Percentiles rank a stretch among this genome's conserved stretches.
phyloP scores from a whole-genome alignment of 2,329 filamentous ascomycete species.

The Tolypocladium inflatum region DNA sequence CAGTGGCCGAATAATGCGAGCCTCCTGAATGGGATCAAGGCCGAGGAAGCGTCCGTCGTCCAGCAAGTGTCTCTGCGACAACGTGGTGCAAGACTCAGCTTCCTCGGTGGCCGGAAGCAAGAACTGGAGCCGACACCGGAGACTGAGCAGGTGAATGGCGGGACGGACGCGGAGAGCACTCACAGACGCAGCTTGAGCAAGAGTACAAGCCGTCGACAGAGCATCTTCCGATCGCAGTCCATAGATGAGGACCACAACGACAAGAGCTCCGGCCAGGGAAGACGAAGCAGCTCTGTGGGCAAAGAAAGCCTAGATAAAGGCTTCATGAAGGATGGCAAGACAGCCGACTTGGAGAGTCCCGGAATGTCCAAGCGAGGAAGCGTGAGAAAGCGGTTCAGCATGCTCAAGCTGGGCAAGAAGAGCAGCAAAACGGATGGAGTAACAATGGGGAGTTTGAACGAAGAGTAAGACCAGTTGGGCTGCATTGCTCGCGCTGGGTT shows the following conservation, averaged over 20 bases:
- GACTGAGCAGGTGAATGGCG: conserved; percentile 18
- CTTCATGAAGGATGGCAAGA: conserved; percentile 11
- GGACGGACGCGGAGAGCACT: conserved; percentile 21
- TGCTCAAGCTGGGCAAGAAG: conserved; percentile 68
- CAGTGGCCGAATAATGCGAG: conserved; percentile 22
- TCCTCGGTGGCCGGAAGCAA: conserved; percentile 45
- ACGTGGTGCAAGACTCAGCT: conserved; percentile 46
- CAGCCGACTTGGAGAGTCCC: conserved; percentile 19
- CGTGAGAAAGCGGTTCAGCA: conserved; percentile 69
- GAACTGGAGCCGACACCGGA: conserved; percentile 19
- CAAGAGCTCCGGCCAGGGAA: conserved; percentile 2
- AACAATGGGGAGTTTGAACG: conserved; percentile 46
- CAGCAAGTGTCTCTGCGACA: conserved; percentile 42
- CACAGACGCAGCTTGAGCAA: conserved; percentile 22
- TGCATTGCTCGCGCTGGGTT: not conserved
- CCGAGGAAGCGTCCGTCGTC: conserved; percentile 40
- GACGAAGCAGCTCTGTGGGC: conserved; percentile 12
- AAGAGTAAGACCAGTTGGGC: conserved; percentile 31
- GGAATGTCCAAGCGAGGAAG: conserved; percentile 43
- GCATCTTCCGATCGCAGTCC: conserved; percentile 34
- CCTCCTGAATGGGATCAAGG: conserved; percentile 22
- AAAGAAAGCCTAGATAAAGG: conserved; percentile 19
- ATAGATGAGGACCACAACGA: conserved; percentile 15
- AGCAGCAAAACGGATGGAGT: conserved; percentile 42
- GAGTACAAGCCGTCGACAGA: conserved; percentile 20